Base-by-base conservation (phyloP, 108 stramenopile species). In the Skeletonema menzelii region DNA sequence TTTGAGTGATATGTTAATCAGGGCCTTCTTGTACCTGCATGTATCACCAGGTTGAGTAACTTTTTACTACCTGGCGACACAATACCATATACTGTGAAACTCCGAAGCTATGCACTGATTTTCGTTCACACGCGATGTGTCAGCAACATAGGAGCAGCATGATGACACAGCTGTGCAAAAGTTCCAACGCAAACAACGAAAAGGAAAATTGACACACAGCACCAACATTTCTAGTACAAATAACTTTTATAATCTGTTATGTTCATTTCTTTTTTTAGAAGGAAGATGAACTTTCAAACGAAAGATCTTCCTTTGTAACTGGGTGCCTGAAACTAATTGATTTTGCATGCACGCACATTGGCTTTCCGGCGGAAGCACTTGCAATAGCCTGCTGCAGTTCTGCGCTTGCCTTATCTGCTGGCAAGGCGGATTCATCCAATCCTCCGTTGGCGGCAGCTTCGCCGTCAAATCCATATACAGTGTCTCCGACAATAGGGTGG, bases 401-500 rank as follows among this genome's bases (percentile, higher is more conserved):
- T 8, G 61, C 85, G 30, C 70, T 80, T 2, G 90, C 90, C 64
- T 84, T 80, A 67, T 72, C 75, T 37, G 37, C 78, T 69, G 42
- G 84, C 79, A 82, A 70, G 67, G 82, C 87, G 20, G 70, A 70
- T 20, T 82, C 87, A 14, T 83, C 78, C 27, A 95, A 64, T 15
- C 93, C 93, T 3, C 93, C 93, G 63, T 92, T 88, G 24, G 87
- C 62, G 11, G 91, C 82, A 1, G 88, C 93, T 11, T 83, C 85
- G 14, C 93, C 93, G 65, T 85, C 67, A 27, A 77, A 77, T 20
- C 95, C 95, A 63, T 96, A 96, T 10, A 87, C 76, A 37, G 68
- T 65, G 67, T 96, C 95, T 10, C 91, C 95, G 8, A 96, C 87
- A 80, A 96, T 93, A 1, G 95, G 92, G 76, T 96, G 95, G 8